Evolutionary conservation across 208 protist genomes (phyloP), one percentile per base, ranked within the genome.

Genomic region (Trypanosoma lewisi): DNA sequence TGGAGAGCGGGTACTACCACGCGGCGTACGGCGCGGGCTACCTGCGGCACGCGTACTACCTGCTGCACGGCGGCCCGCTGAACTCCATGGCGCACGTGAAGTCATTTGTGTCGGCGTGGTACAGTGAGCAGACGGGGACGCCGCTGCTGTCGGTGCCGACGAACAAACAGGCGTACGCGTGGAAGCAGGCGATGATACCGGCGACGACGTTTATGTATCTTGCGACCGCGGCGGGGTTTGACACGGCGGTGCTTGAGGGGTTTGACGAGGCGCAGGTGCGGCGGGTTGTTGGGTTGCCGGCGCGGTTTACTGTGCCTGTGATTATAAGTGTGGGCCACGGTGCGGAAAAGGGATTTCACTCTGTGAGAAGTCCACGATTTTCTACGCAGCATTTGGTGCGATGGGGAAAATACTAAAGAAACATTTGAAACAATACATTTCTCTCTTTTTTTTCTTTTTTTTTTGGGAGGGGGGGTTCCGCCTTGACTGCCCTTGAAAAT

Each of bases 141-240:
- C 71, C 88, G 19, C 63, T 94, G 27, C 56, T 95, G 14, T 80
- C 82, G 30, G 77, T 89, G 0, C 87, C 91, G 9, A 70, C 82
- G 11, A 91, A 66, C 33, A 71, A 72, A 16, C 49, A 69, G n/a
- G 87, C 75, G 28, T 94, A 96, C 66, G 82, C 82, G 60, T 92
- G 84, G 86, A 96, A 96, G 80, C 87, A 95, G 58, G 71, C 73
- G 14, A 93, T 96, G 84, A 82, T 95, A 23, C 78, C 91, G 11
- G 91, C 77, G 9, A 90, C 80, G 1, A 87, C 70, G 1, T 96
- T 96, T 59, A 27, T 91, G 34, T 70, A 89, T 39, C 64, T 88
- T 23, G 78, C 75, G 25, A 83, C 81, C 11, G 79, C 83, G 5
- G 78, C 82, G 0, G 82, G 85, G 16, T 72, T 80, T 69, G 63